Evolutionary conservation across 106 monocot species (phyloP), one percentile per base, ranked within the genome.

Genomic region (Dioscorea dumetorum): DNA sequence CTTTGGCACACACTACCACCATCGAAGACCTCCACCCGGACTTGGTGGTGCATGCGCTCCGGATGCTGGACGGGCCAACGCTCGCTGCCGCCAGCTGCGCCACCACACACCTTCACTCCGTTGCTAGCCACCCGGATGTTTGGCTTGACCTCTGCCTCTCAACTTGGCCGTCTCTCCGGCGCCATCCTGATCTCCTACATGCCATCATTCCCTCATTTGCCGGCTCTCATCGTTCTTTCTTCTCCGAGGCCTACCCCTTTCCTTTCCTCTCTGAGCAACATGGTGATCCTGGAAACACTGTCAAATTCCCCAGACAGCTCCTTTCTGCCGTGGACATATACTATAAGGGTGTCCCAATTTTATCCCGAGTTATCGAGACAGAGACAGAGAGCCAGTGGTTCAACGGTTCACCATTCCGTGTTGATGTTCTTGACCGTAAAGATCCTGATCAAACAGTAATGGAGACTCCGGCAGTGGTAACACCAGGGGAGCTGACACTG

Each of bases 1-100:
- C 41, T 6, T 41, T 41, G 65, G 65, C 41, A 8, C 16, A 15
- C 4, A 49, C 74, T 21, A 62, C 79, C 16, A 67, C 56, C 32
- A 79, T 94, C 12, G 78, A 85, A 3, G 91, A 95, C 74, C 71
- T 95, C 58, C 83, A 85, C 66, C 19, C 60, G n/a, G 95, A 95
- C 79, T 63, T 95, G 34, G 72, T 95, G 6, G 64, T 49, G 20
- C 67, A 21, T 9, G 75, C 68, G 20, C 83, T 95, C 57, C 35
- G 71, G 15, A 77, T 13, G 57, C 86, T 95, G 21, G 88, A 91
- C 70, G 91, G 88, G 18, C 79, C 79, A 0, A 41, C 83, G 11
- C 84, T 95, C 12, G 88, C 95, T 20, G 72, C 84, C 3, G 70
- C 77, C 34, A 62, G 78, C 67, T 83, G 82, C 79, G 50, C 83